These are phyloP conservation scores for Curvularia spicifera DNA, from an alignment of 2,329 filamentous ascomycete species.

Conservation along the genomic window DNA sequence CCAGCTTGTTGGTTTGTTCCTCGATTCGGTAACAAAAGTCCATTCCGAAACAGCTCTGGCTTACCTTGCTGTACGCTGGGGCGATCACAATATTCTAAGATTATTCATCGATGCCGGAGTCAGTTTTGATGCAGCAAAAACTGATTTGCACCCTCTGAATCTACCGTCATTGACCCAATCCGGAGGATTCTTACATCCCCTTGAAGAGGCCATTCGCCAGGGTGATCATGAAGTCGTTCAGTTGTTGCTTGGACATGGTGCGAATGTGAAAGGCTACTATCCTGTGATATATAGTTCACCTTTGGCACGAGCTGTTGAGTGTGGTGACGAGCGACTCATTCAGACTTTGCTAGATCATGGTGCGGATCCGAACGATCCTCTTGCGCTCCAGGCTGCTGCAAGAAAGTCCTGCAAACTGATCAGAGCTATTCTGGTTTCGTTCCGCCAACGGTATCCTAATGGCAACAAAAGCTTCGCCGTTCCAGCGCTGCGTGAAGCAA, in stretches of 20 bases:
- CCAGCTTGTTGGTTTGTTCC: background rate
- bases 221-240: background rate
- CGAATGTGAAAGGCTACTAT: no score
- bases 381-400: background rate
- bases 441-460: background rate
- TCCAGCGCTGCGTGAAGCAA: background rate
- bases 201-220: background rate
- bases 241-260: background rate
- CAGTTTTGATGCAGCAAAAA: fast-evolving
- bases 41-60: background rate
- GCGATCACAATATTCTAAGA: background rate
- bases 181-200: background rate
- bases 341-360: background rate
- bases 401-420: background rate
- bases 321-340: background rate
- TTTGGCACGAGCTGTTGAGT: background rate
- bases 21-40: background rate
- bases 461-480: background rate
- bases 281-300: no score
- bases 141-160: background rate
- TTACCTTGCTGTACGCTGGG: conserved; percentile 2
- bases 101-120: background rate
- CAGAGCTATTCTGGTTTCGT: background rate
- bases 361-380: background rate
- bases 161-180: background rate